Evolutionary conservation across 106 monocot genomes (phyloP).

Genomic region (Dactylorhiza incarnata): DNA sequence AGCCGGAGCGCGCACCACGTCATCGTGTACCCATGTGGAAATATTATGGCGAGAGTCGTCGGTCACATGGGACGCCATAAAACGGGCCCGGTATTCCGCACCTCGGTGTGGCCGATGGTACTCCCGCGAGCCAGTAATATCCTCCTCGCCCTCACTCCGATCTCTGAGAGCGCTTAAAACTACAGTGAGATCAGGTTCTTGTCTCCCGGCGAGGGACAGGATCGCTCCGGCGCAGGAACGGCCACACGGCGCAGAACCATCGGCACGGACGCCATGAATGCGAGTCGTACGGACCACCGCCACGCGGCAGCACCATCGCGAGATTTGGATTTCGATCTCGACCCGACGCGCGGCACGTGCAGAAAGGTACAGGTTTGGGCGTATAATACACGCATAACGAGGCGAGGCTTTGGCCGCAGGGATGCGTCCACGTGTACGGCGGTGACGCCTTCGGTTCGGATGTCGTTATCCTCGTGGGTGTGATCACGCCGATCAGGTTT

Average conservation of each 20-base stretch:
- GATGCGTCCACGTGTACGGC: conserved; percentile 1
- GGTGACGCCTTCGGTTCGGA: not conserved
- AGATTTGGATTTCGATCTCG: not conserved
- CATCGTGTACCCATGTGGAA: not conserved
- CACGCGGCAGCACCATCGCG: not conserved
- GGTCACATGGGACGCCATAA: conserved; percentile 8
- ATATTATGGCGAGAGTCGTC: not conserved
- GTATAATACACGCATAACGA: not conserved
- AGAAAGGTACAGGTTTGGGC: not conserved
- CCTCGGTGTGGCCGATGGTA: not conserved
- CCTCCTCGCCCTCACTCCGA: too few species aligned
- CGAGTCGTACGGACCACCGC: too few species aligned
- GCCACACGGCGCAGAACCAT: too few species aligned
- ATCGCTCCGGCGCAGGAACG: too few species aligned
- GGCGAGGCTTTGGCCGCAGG: not conserved
- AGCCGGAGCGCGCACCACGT: not conserved
- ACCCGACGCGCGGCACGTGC: not conserved
- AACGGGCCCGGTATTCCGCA: not conserved
- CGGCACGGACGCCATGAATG: too few species aligned
- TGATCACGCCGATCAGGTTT: not conserved
- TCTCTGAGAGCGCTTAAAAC: too few species aligned
- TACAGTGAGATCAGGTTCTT: too few species aligned
- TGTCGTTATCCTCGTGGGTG: not conserved
- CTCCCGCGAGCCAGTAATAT: not conserved
- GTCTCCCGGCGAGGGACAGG: too few species aligned